These are phyloP conservation scores for Cordyceps farinosa DNA, from an alignment of 2,329 filamentous ascomycete genomes.

Conservation along the genomic window DNA sequence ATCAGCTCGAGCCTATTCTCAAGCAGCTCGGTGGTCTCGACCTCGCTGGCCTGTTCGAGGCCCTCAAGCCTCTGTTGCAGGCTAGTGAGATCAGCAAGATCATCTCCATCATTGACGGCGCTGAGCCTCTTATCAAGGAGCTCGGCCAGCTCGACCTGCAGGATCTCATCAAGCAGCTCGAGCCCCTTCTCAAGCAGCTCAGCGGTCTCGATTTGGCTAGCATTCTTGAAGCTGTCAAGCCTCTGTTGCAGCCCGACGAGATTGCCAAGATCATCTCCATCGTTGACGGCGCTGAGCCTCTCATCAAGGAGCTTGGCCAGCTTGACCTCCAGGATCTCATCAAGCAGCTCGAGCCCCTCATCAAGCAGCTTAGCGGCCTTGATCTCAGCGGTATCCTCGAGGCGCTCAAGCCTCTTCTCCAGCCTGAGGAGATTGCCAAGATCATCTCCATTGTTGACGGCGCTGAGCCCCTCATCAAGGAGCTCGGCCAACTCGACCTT, in stretches of 20 bases:
- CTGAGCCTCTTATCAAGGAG: constrained; percentile 26
- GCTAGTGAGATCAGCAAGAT: constrained; percentile 26
- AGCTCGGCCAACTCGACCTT: constrained; percentile 29
- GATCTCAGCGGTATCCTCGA: constrained; percentile 19
- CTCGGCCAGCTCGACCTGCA: constrained; percentile 34
- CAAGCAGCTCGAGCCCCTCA: constrained; percentile 20
- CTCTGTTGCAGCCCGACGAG: constrained; percentile 28
- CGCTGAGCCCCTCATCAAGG: constrained; percentile 29
- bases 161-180: constrained; percentile 28
- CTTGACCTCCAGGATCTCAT: constrained; percentile 29
- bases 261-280: constrained; percentile 27
- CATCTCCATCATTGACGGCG: constrained; percentile 23
- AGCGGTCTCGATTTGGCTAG: constrained; percentile 31
- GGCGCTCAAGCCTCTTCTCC: constrained; percentile 24
- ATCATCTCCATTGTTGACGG: constrained; percentile 27
- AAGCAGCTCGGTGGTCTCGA: constrained; percentile 29
- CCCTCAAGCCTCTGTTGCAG: constrained; percentile 27
- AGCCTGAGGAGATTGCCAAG: constrained; percentile 27
- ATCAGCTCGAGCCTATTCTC: constrained; percentile 33
- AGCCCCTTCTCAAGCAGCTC: constrained; percentile 27
- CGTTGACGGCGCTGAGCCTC: constrained; percentile 28
- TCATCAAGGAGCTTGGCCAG: constrained; percentile 27
- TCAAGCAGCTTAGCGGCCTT: constrained; percentile 18
- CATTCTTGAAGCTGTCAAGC: constrained; percentile 29
- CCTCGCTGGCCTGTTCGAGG: constrained; percentile 30